Percentiles rank a stretch among this genome's conserved stretches.
Evolutionary conservation across 2,329 filamentous ascomycete genomes (phyloP).

Genomic region (Onygena corvina): DNA sequence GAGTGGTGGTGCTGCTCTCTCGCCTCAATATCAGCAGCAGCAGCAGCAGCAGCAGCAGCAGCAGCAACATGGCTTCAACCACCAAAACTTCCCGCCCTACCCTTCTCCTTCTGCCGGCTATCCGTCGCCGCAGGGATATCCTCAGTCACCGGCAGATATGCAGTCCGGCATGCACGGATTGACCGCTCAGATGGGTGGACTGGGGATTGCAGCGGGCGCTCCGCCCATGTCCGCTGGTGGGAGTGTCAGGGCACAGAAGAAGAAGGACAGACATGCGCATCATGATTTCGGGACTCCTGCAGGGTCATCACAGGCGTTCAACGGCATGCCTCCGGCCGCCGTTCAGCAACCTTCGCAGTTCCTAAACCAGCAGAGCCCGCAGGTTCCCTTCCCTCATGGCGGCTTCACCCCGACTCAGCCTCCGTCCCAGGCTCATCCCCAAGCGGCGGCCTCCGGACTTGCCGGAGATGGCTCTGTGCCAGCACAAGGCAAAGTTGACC

Average conservation of each 20-base stretch:
- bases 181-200: conserved; percentile 60
- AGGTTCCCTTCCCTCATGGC: conserved; percentile 24
- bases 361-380: conserved; percentile 40
- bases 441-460: conserved; percentile 24
- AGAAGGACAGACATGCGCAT: conserved; percentile 90
- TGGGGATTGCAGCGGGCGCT: conserved; percentile 51
- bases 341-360: conserved; percentile 42
- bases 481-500: conserved; percentile 65
- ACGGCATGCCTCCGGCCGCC: conserved; percentile 51
- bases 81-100: conserved; percentile 9
- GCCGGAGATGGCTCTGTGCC: conserved; percentile 46
- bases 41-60: conserved; percentile 13
- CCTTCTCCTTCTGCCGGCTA: conserved; percentile 11
- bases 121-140: conserved; percentile 10
- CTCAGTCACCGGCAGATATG: background rate
- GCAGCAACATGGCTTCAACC: conserved; percentile 12
- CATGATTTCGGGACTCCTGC: conserved; percentile 67
- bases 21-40: conserved; percentile 12
- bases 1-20: conserved; percentile 21
- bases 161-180: conserved; percentile 29
- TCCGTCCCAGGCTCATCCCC: conserved; percentile 18
- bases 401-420: conserved; percentile 20
- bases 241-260: conserved; percentile 48
- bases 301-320: conserved; percentile 56
- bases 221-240: conserved; percentile 38